A percentile compares a stretch with the other conserved stretches of the same genome.
These are phyloP conservation scores for Aureobasidium sp. DNA, from an alignment of 2,329 filamentous ascomycete species.

Conservation along the genomic window DNA sequence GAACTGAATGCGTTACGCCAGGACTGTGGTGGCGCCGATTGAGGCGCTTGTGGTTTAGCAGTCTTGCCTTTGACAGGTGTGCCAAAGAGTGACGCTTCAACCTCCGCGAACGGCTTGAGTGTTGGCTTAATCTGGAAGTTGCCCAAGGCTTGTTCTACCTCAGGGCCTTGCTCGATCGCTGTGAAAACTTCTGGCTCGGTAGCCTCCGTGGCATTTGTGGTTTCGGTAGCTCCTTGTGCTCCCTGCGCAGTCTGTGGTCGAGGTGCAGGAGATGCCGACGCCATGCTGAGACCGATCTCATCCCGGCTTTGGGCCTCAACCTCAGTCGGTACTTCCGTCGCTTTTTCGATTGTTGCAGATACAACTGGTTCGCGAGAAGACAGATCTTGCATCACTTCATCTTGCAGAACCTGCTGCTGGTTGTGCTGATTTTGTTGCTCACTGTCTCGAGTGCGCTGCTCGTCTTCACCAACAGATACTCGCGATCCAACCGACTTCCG, in stretches of 20 bases:
- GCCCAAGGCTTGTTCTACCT: not conserved
- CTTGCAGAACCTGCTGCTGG: not conserved
- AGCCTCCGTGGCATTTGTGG: not conserved
- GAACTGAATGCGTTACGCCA: constrained; percentile 23
- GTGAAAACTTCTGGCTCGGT: not conserved
- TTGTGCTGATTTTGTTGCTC: not conserved
- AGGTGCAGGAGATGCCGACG: not conserved
- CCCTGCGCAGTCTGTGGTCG: not conserved
- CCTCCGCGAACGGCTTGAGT: constrained; percentile 7
- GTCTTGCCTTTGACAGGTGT: not conserved
- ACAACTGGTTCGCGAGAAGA: not conserved
- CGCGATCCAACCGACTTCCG: not conserved
- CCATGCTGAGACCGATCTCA: not conserved
- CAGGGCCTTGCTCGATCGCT: not conserved
- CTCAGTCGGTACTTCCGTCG: not conserved
- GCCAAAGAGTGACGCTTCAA: constrained; percentile 8
- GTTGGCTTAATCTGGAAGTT: constrained; percentile 4
- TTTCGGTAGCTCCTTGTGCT: not conserved
- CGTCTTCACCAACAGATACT: not conserved
- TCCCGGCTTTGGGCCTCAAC: not conserved
- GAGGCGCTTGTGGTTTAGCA: not conserved
- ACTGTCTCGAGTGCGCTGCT: not conserved
- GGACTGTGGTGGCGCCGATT: constrained; percentile 1
- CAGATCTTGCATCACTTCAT: not conserved
- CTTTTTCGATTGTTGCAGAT: not conserved